Conservation (phyloP, 441 rosid species). For the Adansonia grandidieri region DNA sequence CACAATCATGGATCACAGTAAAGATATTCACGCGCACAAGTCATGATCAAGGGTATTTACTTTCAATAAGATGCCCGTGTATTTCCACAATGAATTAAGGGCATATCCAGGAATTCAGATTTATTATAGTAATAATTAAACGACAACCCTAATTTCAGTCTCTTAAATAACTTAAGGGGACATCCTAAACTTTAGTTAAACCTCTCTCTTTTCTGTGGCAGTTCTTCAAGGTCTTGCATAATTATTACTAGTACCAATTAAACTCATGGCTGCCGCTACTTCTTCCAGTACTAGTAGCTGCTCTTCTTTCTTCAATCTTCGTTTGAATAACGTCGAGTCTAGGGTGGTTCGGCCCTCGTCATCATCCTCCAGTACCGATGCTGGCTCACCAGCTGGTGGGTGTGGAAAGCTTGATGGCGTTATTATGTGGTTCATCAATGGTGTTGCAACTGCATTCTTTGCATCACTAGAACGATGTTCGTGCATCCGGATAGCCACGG, state of each 20-base stretch:
- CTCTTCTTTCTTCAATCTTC: slow-evolving; percentile 45
- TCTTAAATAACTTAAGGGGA: neutral
- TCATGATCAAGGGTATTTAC: neutral
- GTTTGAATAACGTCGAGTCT: slow-evolving; percentile 38
- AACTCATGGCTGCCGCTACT: slow-evolving; percentile 48
- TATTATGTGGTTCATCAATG: slow-evolving; percentile 64
- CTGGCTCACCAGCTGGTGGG: slow-evolving; percentile 36
- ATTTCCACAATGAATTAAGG: neutral
- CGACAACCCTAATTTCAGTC: neutral
- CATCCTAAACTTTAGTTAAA: neutral
- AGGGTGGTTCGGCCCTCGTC: slow-evolving; percentile 40
- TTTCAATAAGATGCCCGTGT: neutral
- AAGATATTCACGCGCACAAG: neutral
- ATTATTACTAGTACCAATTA: neutral
- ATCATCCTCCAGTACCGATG: slow-evolving; percentile 29
- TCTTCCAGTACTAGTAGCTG: slow-evolving; percentile 38
- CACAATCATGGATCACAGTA: neutral
- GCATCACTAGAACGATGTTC: slow-evolving; percentile 65
- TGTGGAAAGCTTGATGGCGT: slow-evolving; percentile 63
- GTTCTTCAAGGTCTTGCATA: neutral
- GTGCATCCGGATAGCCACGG: slow-evolving; percentile 65
- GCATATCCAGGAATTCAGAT: neutral
- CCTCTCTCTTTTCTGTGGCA: neutral
- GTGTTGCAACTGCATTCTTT: slow-evolving; percentile 58
- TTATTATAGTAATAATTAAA: neutral